phyloP scores from a whole-genome alignment of 2,329 filamentous ascomycete species.

The Botrytis paeoniae region DNA sequence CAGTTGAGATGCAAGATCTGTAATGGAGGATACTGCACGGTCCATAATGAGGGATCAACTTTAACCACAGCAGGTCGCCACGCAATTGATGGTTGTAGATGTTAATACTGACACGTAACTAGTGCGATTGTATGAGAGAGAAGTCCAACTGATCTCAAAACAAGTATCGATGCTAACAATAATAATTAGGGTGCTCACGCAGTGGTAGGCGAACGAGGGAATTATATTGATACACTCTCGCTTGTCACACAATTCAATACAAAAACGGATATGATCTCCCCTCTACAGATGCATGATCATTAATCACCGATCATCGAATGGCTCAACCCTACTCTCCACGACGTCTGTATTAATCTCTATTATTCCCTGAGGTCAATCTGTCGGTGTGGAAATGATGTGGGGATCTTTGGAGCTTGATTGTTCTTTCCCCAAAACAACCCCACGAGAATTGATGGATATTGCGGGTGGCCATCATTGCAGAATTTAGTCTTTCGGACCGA shows the following conservation, averaged over 20 bases:
- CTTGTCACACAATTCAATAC: neutral
- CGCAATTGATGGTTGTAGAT: conserved; percentile 33
- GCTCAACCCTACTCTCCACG: neutral
- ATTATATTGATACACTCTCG: conserved; percentile 28
- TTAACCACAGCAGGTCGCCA: conserved; percentile 43
- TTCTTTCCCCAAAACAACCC: neutral
- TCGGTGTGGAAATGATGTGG: neutral
- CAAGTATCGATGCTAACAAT: conserved; percentile 13
- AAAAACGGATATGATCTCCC: conserved; percentile 3
- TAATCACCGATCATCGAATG: neutral
- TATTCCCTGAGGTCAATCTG: neutral
- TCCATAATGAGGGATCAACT: conserved; percentile 80
- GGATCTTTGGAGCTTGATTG: neutral
- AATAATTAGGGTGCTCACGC: conserved; percentile 19
- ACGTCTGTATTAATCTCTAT: neutral
- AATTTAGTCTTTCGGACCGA: neutral
- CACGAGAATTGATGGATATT: neutral
- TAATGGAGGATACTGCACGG: conserved; percentile 75
- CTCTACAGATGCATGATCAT: neutral
- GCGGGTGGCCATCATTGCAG: neutral
- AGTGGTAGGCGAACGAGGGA: conserved; percentile 33
- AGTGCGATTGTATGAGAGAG: conserved; percentile 38
- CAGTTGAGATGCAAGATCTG: conserved; percentile 72
- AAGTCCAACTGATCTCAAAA: neutral
- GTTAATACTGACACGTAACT: conserved; percentile 31